A percentile compares a stretch with the other conserved stretches of the same genome.
These are phyloP conservation scores for Arthrobotrys sphaeroides DNA, from an alignment of 2,329 filamentous ascomycete genomes.

Conservation along the genomic window DNA sequence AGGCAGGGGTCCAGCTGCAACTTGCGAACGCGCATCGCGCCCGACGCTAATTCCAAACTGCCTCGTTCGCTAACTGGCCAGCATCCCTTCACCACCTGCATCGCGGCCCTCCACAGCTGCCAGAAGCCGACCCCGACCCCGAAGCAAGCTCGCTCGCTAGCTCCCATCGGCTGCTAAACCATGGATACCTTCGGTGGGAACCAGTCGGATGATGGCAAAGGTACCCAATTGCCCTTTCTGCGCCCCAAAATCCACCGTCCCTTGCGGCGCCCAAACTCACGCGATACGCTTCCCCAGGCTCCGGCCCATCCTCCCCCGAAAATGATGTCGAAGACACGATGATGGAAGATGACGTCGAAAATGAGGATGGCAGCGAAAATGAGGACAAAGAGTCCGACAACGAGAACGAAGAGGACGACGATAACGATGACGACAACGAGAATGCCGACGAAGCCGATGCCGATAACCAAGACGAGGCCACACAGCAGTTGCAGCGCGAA, in stretches of 20 bases:
- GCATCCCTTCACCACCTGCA: constrained; percentile 1
- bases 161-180: not conserved
- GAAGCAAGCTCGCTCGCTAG: no score
- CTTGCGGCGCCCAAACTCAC: constrained; percentile 15
- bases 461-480: constrained; percentile 69
- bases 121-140: constrained; percentile 2
- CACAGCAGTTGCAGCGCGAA: constrained; percentile 69
- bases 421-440: constrained; percentile 61
- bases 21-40: constrained; percentile 24
- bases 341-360: constrained; percentile 65
- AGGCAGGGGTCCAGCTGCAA: constrained; percentile 21
- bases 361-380: constrained; percentile 59
- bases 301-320: constrained; percentile 52
- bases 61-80: not conserved
- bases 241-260: not conserved
- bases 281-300: constrained; percentile 39
- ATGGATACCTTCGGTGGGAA: constrained; percentile 52
- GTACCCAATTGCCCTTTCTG: constrained; percentile 18
- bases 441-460: constrained; percentile 63
- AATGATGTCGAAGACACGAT: constrained; percentile 69
- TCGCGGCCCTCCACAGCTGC: not conserved
- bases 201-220: constrained; percentile 54
- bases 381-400: constrained; percentile 59
- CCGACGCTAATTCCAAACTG: no score
- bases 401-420: constrained; percentile 60